Conservation (phyloP, 2,329 filamentous ascomycete genomes). For the Penicillium sp. region DNA sequence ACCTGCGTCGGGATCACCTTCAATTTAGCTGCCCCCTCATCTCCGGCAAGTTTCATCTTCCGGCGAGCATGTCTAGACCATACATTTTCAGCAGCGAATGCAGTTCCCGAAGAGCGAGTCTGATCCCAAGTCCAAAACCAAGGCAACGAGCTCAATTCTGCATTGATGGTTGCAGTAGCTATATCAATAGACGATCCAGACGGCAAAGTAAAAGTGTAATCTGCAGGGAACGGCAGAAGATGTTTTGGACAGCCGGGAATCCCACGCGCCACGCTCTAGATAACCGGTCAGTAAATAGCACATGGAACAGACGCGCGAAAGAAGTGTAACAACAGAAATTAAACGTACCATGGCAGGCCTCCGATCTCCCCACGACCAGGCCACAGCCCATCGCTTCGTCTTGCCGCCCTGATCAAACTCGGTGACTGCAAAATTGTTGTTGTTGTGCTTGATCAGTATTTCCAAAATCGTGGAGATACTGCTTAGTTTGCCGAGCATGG, state of each 20-base stretch:
- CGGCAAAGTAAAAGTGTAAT: conserved; percentile 45
- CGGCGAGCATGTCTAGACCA: conserved; percentile 75
- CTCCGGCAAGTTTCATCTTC: conserved; percentile 41
- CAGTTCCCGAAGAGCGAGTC: conserved; percentile 55
- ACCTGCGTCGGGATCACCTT: conserved; percentile 39
- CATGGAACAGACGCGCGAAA: neutral
- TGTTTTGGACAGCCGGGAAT: conserved; percentile 50
- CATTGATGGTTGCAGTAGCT: conserved; percentile 43
- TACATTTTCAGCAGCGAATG: conserved; percentile 65
- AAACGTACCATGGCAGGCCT: conserved; percentile 58
- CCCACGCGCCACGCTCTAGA: conserved; percentile 36
- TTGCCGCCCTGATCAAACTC: conserved; percentile 74
- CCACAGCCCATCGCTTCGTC: conserved; percentile 83
- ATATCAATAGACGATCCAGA: conserved; percentile 28
- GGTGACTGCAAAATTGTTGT: conserved; percentile 79
- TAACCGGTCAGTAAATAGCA: neutral
- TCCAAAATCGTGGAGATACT: conserved; percentile 62
- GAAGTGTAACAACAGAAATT: neutral
- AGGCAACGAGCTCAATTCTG: conserved; percentile 56
- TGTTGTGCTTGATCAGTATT: conserved; percentile 54
- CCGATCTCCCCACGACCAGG: conserved; percentile 74
- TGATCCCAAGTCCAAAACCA: conserved; percentile 66
- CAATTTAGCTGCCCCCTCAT: conserved; percentile 26
- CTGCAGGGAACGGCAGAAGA: conserved; percentile 54
- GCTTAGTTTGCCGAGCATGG: conserved; percentile 84